Evolutionary conservation across 225 moss, liverwort and hornwort genomes (phyloP), one percentile per base, ranked within the genome.

Genomic region (Lunularia cruciata): DNA sequence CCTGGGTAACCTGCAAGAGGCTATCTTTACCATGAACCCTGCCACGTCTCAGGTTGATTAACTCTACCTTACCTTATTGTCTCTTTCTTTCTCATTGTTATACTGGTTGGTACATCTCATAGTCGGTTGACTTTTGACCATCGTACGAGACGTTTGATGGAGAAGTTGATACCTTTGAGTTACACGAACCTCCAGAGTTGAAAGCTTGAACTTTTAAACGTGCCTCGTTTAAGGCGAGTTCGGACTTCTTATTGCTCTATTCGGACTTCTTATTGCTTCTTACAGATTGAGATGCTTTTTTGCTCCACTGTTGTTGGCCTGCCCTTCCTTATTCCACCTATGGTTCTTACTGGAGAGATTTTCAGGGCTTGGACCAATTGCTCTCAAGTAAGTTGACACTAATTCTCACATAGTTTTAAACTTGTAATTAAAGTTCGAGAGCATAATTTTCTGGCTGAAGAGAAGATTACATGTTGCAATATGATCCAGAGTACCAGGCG

Each of bases 261-360:
- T n/a, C n/a, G n/a, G n/a, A n/a, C n/a, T n/a, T n/a, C n/a, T n/a
- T n/a, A n/a, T n/a, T n/a, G 10, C 18, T 47, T 72, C 57, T 51
- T 19, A 67, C 84, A 94, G 93, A 80, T 90, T 88, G 93, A 94
- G 72, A 94, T 94, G 93, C 67, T 94, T 3, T 94, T 90, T 52
- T 94, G 90, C 75, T 77, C 93, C 12, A 94, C 90, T 51, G 67
- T 80, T 2, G 86, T 94, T 39, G 90, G 93, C 26, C 74, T 94
- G 33, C 90, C 93, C 15, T 88, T 94, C 63, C 86, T 90, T 35
- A 80, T 94, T n/a, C 88, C 88, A 16, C 90, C 93, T 14, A 94
- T 94, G 90, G 71, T 94, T 63, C 65, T 94, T 2, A 94, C 88
- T 8, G 87, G 90, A 65, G 90, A 89, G 77, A 63, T 94, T 4